Percentiles rank a stretch among this genome's conserved stretches.
Evolutionary conservation across 2,329 filamentous ascomycete species (phyloP).

Genomic region (Ambrosiella cleistominuta): DNA sequence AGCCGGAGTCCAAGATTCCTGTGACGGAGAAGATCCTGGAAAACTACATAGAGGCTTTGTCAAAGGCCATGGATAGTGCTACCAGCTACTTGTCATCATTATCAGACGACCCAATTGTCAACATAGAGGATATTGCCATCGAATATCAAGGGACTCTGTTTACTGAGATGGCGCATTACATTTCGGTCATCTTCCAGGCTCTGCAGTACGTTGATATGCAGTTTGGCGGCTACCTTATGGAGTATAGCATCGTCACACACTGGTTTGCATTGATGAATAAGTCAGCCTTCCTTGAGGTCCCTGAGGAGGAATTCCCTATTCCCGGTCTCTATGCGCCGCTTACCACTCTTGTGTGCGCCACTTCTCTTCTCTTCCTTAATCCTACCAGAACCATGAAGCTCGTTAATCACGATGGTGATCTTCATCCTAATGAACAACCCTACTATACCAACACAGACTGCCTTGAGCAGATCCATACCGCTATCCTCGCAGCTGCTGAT

Average conservation of each 20-base stretch:
- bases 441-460: slow-evolving; percentile 56
- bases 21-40: slow-evolving; percentile 16
- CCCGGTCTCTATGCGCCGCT: slow-evolving; percentile 12
- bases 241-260: slow-evolving; percentile 7
- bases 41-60: slow-evolving; percentile 30
- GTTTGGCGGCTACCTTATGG: slow-evolving; percentile 6
- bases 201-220: slow-evolving; percentile 24
- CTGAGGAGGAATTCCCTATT: slow-evolving; percentile 6
- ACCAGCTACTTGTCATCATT: slow-evolving; percentile 32
- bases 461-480: slow-evolving; percentile 54
- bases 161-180: slow-evolving; percentile 53
- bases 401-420: slow-evolving; percentile 32
- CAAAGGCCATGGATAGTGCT: slow-evolving; percentile 31
- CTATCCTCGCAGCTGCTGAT: slow-evolving; percentile 44
- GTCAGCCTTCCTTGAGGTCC: slow-evolving; percentile 52
- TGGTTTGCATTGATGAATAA: slow-evolving; percentile 31
- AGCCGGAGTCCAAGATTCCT: neutral
- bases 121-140: slow-evolving; percentile 35
- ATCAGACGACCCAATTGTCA: slow-evolving; percentile 29
- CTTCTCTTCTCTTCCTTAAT: slow-evolving; percentile 58
- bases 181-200: slow-evolving; percentile 57
- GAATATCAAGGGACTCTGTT: slow-evolving; percentile 47
- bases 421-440: slow-evolving; percentile 22
- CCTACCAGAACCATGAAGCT: slow-evolving; percentile 39
- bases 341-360: slow-evolving; percentile 50